These are phyloP conservation scores for Gamarada debralockiae DNA, from an alignment of 495 filamentous ascomycete species.

Conservation along the genomic window DNA sequence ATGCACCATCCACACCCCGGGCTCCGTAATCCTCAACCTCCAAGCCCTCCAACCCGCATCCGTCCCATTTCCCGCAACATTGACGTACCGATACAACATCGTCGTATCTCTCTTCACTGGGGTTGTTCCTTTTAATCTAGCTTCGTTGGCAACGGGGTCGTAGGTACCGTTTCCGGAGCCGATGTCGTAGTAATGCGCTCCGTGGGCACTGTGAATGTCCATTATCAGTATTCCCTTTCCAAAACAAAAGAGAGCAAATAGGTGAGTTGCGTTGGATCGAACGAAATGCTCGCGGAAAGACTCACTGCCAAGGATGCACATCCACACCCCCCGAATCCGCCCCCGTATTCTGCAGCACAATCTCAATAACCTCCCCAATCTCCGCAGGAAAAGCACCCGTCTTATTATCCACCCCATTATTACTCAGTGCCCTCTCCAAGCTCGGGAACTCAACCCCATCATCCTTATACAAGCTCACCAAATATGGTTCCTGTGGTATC, in stretches of 20 bases:
- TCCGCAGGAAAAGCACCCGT: conserved; percentile 47
- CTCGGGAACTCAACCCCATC: conserved; percentile 35
- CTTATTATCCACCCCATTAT: conserved; percentile 49
- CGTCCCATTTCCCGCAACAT: conserved; percentile 30
- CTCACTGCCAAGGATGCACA: conserved; percentile 53
- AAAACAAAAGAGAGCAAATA: too few species aligned
- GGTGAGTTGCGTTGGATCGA: too few species aligned
- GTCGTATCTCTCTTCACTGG: conserved; percentile 52
- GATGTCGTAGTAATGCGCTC: conserved; percentile 54
- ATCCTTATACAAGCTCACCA: conserved; percentile 52
- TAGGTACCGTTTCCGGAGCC: conserved; percentile 55
- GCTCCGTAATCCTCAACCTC: conserved; percentile 44
- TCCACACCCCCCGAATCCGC: conserved; percentile 42
- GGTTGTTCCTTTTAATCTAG: conserved; percentile 29
- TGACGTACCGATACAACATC: conserved; percentile 45
- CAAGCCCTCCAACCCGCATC: conserved; percentile 56
- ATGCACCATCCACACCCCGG: conserved; percentile 62
- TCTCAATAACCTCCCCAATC: conserved; percentile 59
- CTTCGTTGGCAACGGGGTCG: conserved; percentile 47
- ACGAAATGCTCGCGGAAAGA: too few species aligned
- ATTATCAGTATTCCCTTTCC: too few species aligned
- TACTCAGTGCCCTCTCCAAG: conserved; percentile 37
- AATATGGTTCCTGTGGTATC: conserved; percentile 41
- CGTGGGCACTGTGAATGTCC: conserved; percentile 34
- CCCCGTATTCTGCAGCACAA: conserved; percentile 51